Evolutionary conservation across 768 basidiomycete species (phyloP).

Genomic region (Roridomyces roridus): DNA sequence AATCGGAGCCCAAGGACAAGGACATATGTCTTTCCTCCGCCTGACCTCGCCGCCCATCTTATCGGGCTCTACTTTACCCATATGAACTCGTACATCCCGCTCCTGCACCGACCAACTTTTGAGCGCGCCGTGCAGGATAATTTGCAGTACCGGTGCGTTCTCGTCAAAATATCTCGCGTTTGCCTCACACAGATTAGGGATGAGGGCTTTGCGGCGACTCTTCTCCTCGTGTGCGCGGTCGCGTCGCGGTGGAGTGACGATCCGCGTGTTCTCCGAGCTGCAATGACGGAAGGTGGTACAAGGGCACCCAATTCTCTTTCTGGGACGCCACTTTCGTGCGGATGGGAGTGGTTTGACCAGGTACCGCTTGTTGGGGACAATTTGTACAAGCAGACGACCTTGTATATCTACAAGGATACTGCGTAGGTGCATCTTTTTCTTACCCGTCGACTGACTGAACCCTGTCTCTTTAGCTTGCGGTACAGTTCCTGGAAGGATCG

Average conservation of each 20-base stretch:
- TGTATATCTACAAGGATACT: constrained; percentile 78
- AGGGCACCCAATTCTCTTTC: constrained; percentile 35
- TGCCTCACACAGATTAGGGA: constrained; percentile 32
- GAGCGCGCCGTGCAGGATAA: constrained; percentile 53
- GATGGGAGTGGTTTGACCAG: constrained; percentile 75
- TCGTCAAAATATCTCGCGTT: too few relatives aligned
- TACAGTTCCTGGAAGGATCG: constrained; percentile 59
- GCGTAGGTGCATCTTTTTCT: constrained; percentile 44
- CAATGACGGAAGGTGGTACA: background rate
- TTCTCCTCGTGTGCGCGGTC: constrained; percentile 76
- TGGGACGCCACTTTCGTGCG: constrained; percentile 43
- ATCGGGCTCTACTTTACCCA: constrained; percentile 69
- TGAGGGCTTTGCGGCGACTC: constrained; percentile 58
- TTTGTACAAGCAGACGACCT: constrained; percentile 63
- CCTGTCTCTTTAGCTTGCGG: constrained; percentile 50
- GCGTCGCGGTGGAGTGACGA: constrained; percentile 67
- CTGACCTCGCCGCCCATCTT: constrained; percentile 56
- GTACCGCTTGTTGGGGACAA: constrained; percentile 70
- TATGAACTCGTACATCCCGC: constrained; percentile 63
- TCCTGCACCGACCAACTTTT: constrained; percentile 79
- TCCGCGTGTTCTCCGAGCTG: constrained; percentile 44
- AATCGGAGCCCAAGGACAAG: background rate
- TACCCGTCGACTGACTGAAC: background rate
- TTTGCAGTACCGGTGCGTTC: constrained; percentile 44
- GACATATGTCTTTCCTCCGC: constrained; percentile 52